These are phyloP conservation scores for Rachicladosporium sp. DNA, from an alignment of 2,329 filamentous ascomycete genomes.

Conservation along the genomic window DNA sequence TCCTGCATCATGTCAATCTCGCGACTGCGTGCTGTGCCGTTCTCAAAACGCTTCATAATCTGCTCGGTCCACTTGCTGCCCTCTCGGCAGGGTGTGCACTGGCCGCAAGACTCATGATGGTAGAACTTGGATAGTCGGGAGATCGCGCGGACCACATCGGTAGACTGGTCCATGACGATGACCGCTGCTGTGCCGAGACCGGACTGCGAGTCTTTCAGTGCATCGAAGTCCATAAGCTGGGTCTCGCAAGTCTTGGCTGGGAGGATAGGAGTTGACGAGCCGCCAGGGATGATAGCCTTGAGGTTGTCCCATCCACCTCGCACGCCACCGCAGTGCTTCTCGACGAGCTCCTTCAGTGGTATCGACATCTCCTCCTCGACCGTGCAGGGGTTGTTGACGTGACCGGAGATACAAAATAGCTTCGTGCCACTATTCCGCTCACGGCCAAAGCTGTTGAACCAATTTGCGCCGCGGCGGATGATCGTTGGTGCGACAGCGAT, in stretches of 20 bases:
- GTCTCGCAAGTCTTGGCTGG: constrained; percentile 84
- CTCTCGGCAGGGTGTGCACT: constrained; percentile 98
- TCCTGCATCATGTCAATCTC: constrained; percentile 99
- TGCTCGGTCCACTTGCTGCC: constrained; percentile 98
- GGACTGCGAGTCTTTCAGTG: constrained; percentile 92
- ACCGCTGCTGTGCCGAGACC: constrained; percentile 95
- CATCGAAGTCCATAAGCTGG: constrained; percentile 98
- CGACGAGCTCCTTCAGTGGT: constrained; percentile 86
- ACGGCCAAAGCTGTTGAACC: constrained; percentile 89
- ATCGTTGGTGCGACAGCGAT: constrained; percentile 92
- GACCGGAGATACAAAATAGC: constrained; percentile 94
- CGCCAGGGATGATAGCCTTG: constrained; percentile 85
- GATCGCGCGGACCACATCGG: constrained; percentile 90
- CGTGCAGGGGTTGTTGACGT: constrained; percentile 96
- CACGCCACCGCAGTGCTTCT: constrained; percentile 96
- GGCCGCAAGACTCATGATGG: constrained; percentile 93
- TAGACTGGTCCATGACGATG: constrained; percentile 98
- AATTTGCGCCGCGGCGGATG: constrained; percentile 76
- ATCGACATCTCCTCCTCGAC: constrained; percentile 99
- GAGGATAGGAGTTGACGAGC: constrained; percentile 90
- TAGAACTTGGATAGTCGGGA: constrained; percentile 91
- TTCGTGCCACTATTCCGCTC: constrained; percentile 96
- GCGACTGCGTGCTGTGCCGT: constrained; percentile 71
- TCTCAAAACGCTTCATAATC: constrained; percentile 95
- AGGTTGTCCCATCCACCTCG: constrained; percentile 97